Percentiles rank a stretch among this genome's conserved stretches.
phyloP scores from a whole-genome alignment of 78 protist genomes.

The Dictyostelium brefeldianum region DNA sequence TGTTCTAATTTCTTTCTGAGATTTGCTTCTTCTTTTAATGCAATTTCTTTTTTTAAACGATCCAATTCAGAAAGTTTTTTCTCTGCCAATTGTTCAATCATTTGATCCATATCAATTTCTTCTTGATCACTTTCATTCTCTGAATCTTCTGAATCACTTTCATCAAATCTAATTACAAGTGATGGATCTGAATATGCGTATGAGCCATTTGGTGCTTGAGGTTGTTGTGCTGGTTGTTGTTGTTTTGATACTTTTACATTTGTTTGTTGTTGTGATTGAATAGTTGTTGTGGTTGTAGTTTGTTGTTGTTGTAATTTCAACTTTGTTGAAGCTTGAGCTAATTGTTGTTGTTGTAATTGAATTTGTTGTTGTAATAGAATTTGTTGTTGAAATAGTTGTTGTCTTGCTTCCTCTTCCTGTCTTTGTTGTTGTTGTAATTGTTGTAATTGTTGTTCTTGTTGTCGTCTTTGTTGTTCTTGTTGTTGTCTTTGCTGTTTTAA shows the following conservation, averaged over 20 bases:
- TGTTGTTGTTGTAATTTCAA: neutral
- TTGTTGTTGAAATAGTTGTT: neutral
- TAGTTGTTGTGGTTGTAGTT: neutral
- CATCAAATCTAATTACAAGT: conserved; percentile 18
- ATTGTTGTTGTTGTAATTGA: neutral
- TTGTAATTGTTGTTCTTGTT: conserved; percentile 3
- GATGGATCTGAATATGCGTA: neutral
- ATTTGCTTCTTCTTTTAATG: conserved; percentile 35
- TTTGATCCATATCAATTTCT: conserved; percentile 8
- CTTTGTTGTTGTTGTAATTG: neutral
- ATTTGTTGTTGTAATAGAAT: conserved; percentile 14
- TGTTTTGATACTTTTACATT: neutral
- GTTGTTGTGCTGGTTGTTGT: neutral
- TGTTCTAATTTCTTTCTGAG: conserved; percentile 62
- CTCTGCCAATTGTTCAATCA: conserved; percentile 14
- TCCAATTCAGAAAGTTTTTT: conserved; percentile 31
- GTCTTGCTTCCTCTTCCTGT: neutral
- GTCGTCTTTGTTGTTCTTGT: neutral
- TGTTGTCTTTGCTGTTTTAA: neutral
- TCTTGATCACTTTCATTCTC: conserved; percentile 3
- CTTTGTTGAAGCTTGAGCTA: neutral
- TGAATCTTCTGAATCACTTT: conserved; percentile 21
- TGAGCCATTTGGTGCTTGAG: neutral
- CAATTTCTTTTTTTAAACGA: conserved; percentile 29
- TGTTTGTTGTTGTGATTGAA: neutral